Percentiles rank a stretch among this genome's conserved stretches.
Conservation (phyloP, 805 yeast genomes). For the Yamadazyma tumulicola region DNA sequence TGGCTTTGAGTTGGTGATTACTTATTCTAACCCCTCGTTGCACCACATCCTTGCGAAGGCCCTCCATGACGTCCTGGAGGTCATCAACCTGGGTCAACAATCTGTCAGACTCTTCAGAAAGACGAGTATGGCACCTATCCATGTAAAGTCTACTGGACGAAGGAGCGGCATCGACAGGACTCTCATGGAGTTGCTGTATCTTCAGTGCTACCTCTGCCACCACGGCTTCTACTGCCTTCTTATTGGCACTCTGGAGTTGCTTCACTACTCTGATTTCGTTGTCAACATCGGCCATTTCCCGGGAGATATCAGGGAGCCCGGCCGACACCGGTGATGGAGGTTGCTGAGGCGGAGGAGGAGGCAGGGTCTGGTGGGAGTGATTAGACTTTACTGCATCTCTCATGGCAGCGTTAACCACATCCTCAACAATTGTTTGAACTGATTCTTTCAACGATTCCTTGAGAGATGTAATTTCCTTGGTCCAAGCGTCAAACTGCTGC, state of each 20-base stretch:
- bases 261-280: conserved; percentile 58
- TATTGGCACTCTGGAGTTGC: conserved; percentile 50
- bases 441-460: conserved; percentile 6
- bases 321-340: background rate
- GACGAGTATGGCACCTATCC: conserved; percentile 67
- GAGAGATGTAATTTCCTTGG: conserved; percentile 5
- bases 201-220: conserved; percentile 43
- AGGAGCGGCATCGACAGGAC: conserved; percentile 36
- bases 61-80: conserved; percentile 87
- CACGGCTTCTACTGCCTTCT: conserved; percentile 37
- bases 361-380: too few relatives aligned
- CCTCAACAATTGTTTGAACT: conserved; percentile 7
- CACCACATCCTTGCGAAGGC: conserved; percentile 85
- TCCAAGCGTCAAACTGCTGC: background rate
- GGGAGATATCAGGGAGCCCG: conserved; percentile 1
- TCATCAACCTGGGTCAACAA: conserved; percentile 83
- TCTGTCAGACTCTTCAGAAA: conserved; percentile 73
- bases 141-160: conserved; percentile 55
- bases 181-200: conserved; percentile 49
- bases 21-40: conserved; percentile 83
- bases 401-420: conserved; percentile 5
- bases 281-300: conserved; percentile 21
- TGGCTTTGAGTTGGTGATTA: conserved; percentile 63
- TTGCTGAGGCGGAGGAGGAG: background rate
- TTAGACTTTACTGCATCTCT: conserved; percentile 9